phyloP scores from a whole-genome alignment of 129 eudicot genomes.

The Flaveria sonorensis region DNA sequence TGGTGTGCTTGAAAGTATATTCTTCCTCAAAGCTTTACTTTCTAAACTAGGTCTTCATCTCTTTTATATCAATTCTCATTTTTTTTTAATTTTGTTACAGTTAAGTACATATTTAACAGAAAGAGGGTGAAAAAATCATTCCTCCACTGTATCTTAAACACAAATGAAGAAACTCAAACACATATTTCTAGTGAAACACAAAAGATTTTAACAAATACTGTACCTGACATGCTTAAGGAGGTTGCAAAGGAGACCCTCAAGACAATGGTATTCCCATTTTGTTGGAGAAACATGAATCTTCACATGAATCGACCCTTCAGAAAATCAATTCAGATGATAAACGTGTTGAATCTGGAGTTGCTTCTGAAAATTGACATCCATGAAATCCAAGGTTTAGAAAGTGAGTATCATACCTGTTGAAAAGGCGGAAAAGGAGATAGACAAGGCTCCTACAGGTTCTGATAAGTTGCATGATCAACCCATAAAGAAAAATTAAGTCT shows the following conservation, averaged over 20 bases:
- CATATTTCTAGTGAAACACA: constrained; percentile 32
- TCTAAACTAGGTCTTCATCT: constrained; percentile 8
- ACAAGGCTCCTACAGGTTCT: constrained; percentile 29
- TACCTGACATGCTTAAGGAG: constrained; percentile 26
- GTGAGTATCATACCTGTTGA: background rate
- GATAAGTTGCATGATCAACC: constrained; percentile 29
- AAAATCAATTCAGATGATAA: constrained; percentile 7
- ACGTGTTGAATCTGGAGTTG: constrained; percentile 31
- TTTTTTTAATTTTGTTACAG: constrained; percentile 53
- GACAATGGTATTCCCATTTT: constrained; percentile 15
- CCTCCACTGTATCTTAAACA: constrained; percentile 29
- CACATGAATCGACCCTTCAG: constrained; percentile 18
- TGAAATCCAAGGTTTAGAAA: constrained; percentile 29
- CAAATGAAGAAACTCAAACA: constrained; percentile 29
- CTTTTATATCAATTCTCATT: constrained; percentile 3
- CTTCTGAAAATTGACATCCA: constrained; percentile 29
- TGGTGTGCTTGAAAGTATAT: constrained; percentile 67
- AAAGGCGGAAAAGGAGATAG: constrained; percentile 26
- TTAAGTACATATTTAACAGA: constrained; percentile 58
- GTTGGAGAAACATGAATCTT: constrained; percentile 21
- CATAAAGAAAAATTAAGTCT: constrained; percentile 1
- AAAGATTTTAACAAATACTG: constrained; percentile 28
- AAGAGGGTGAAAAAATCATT: constrained; percentile 33
- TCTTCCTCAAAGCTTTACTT: constrained; percentile 4
- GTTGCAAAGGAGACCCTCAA: constrained; percentile 12